phyloP scores from a whole-genome alignment of 768 basidiomycete species.

The Megacollybia marginata region DNA sequence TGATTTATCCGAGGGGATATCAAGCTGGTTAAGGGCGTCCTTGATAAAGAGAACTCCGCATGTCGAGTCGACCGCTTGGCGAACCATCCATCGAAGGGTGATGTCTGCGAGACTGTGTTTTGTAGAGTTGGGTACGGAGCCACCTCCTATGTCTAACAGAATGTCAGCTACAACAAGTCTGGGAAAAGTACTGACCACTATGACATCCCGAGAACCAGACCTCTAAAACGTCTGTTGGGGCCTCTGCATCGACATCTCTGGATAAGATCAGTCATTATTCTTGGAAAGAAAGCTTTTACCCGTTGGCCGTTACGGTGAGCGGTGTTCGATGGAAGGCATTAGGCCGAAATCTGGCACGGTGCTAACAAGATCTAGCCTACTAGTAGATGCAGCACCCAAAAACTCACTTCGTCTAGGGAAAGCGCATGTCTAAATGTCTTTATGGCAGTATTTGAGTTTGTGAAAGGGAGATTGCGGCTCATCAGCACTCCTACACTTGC shows the following conservation, averaged over 20 bases:
- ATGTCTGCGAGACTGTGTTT: slow-evolving; percentile 47
- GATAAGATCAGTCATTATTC: slow-evolving; percentile 31
- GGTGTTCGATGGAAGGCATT: slow-evolving; percentile 50
- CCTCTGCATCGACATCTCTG: slow-evolving; percentile 42
- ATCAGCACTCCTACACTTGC: slow-evolving; percentile 61
- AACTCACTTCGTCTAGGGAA: slow-evolving; percentile 60
- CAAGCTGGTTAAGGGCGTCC: slow-evolving; percentile 24
- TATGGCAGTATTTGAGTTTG: slow-evolving; percentile 52
- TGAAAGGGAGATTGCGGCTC: slow-evolving; percentile 59
- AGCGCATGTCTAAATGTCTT: slow-evolving; percentile 73
- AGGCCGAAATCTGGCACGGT: slow-evolving; percentile 57
- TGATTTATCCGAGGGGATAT: slow-evolving; percentile 5
- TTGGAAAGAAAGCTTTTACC: not conserved
- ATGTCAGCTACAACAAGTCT: not conserved
- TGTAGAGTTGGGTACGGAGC: slow-evolving; percentile 38
- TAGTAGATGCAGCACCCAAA: not conserved
- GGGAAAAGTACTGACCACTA: slow-evolving; percentile 37
- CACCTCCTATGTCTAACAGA: slow-evolving; percentile 64
- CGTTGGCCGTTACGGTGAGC: slow-evolving; percentile 10
- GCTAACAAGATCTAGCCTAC: slow-evolving; percentile 16
- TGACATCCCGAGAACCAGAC: slow-evolving; percentile 81
- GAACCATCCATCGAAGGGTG: slow-evolving; percentile 73
- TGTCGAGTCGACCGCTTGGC: slow-evolving; percentile 32
- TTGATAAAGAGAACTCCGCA: slow-evolving; percentile 38
- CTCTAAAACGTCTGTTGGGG: slow-evolving; percentile 52